These are phyloP conservation scores for Arachis hypogaea DNA, from an alignment of 306 rosid species.

Conservation along the genomic window DNA sequence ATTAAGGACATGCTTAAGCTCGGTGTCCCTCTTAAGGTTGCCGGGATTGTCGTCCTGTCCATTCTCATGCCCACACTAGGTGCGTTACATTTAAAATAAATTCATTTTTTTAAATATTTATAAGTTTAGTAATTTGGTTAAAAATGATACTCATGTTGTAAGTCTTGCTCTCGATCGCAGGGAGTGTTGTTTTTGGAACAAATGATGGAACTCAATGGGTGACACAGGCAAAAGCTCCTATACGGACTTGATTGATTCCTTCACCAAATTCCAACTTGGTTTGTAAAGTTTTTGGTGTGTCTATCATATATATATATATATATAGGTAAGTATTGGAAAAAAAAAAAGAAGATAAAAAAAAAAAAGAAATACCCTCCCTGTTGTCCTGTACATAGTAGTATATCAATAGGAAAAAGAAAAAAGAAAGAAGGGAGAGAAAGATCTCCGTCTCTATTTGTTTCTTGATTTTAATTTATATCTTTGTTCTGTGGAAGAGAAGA, in stretches of 20 bases:
- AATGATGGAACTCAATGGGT: slow-evolving; percentile 26
- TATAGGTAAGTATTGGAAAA: background rate
- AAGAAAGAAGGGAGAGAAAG: slow-evolving; percentile 6
- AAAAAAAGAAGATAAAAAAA: no score
- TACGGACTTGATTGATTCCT: background rate
- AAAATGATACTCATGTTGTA: slow-evolving; percentile 9
- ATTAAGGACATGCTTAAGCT: slow-evolving; percentile 75
- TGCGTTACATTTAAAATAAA: slow-evolving; percentile 13
- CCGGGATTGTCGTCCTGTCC: slow-evolving; percentile 58
- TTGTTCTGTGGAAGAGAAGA: background rate
- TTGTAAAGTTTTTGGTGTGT: background rate
- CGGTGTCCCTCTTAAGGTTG: slow-evolving; percentile 78
- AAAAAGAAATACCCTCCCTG: background rate
- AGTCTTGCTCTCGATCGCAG: slow-evolving; percentile 49
- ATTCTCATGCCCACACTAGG: slow-evolving; percentile 85
- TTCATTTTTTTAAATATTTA: no score
- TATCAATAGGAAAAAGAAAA: slow-evolving; percentile 5
- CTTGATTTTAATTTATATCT: background rate
- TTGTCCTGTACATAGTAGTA: background rate
- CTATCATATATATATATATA: background rate
- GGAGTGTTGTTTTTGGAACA: slow-evolving; percentile 66
- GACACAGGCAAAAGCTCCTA: background rate
- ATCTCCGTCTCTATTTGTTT: background rate
- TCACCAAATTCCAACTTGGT: slow-evolving; percentile 10
- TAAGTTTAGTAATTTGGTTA: background rate